Conservation (phyloP, 192 early-diverging fungal species). For the Chytriomyces hyalinus region DNA sequence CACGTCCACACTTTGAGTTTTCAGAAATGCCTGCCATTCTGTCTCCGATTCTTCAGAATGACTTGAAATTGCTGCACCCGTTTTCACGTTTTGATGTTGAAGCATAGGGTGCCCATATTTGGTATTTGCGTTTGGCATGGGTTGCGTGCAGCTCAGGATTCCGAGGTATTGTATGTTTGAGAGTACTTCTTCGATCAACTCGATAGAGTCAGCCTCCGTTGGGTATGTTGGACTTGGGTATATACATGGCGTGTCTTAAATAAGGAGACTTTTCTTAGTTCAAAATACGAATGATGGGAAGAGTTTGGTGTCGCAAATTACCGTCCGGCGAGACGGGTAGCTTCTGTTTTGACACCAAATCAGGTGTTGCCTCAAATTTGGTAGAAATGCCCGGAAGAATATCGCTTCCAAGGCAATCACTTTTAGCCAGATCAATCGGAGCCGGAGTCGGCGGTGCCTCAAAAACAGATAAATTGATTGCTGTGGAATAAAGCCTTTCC, state of each 20-base stretch:
- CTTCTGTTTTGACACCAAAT: no score
- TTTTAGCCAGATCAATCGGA: conserved; percentile 35
- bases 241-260: conserved; percentile 52
- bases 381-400: background rate
- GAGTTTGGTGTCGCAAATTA: no score
- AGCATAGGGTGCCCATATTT: no score
- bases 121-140: no score
- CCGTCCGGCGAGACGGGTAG: no score
- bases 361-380: no score
- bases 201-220: conserved; percentile 51
- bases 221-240: conserved; percentile 63
- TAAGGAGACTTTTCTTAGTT: no score
- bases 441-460: conserved; percentile 41
- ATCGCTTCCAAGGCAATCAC: conserved; percentile 37
- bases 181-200: conserved; percentile 54
- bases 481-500: conserved; percentile 62
- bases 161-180: conserved; percentile 40
- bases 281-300: no score
- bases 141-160: background rate
- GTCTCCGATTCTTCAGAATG: background rate
- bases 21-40: background rate
- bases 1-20: background rate
- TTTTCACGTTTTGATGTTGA: no score
- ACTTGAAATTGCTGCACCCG: background rate
- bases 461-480: conserved; percentile 56